A percentile compares a stretch with the other conserved stretches of the same genome.
Evolutionary conservation across 2,329 filamentous ascomycete genomes (phyloP).

Genomic region (Sclerotinia glacialis): DNA sequence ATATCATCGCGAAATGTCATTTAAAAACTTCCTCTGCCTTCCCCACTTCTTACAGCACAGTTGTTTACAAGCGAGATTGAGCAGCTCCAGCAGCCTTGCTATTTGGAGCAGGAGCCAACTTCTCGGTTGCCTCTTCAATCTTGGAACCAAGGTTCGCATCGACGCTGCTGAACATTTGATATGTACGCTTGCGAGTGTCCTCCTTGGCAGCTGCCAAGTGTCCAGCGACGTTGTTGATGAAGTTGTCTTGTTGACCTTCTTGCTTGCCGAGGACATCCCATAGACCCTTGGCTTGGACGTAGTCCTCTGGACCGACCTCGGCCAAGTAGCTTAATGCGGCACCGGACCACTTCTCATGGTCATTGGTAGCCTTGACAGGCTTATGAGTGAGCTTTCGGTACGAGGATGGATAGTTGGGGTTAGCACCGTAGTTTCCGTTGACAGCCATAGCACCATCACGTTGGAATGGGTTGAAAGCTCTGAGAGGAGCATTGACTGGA

Average conservation of each 20-base stretch:
- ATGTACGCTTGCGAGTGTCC: constrained; percentile 56
- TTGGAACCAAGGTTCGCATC: constrained; percentile 51
- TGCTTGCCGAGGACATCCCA: constrained; percentile 44
- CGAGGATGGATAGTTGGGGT: constrained; percentile 57
- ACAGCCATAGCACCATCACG: constrained; percentile 69
- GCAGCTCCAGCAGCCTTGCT: constrained; percentile 20
- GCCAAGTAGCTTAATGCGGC: constrained; percentile 47
- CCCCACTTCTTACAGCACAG: background rate
- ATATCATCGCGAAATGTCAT: constrained; percentile 7
- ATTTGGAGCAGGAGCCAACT: constrained; percentile 28
- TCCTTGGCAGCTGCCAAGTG: constrained; percentile 54
- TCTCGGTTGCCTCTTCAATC: constrained; percentile 54
- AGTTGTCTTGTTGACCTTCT: constrained; percentile 59
- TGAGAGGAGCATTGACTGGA: constrained; percentile 48
- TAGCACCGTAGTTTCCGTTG: constrained; percentile 61
- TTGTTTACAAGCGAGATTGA: constrained; percentile 21
- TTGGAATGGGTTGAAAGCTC: constrained; percentile 66
- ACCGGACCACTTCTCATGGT: constrained; percentile 51
- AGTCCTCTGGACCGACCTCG: constrained; percentile 40
- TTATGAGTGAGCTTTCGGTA: constrained; percentile 48
- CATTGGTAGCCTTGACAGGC: constrained; percentile 42
- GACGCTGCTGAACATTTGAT: constrained; percentile 60
- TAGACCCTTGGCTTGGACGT: constrained; percentile 39
- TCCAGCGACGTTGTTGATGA: constrained; percentile 56
- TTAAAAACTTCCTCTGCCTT: background rate